A percentile compares a stretch with the other conserved stretches of the same genome.
These are phyloP conservation scores for Erysimum pusillum DNA, from an alignment of 441 rosid genomes.

Conservation along the genomic window DNA sequence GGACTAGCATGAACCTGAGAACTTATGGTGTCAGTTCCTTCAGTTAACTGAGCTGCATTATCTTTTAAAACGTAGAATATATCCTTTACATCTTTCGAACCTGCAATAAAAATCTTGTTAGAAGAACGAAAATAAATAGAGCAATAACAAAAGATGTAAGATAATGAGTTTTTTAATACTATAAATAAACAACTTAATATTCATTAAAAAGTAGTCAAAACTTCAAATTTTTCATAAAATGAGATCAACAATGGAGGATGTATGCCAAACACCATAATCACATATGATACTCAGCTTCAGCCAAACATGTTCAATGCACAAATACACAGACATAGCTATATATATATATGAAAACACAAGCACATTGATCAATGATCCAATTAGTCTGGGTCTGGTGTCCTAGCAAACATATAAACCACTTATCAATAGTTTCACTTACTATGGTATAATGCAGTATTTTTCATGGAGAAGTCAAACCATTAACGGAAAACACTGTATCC, in stretches of 20 bases:
- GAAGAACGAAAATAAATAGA: slow-evolving; percentile 26
- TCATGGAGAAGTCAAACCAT: neutral
- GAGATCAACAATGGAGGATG: neutral
- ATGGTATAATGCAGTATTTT: neutral
- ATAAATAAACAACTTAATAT: slow-evolving; percentile 14
- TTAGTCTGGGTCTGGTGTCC: slow-evolving; percentile 12
- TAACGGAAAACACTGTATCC: slow-evolving; percentile 24
- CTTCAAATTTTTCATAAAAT: neutral
- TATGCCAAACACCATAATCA: slow-evolving; percentile 27
- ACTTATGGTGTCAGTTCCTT: slow-evolving; percentile 61
- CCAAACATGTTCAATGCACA: slow-evolving; percentile 23
- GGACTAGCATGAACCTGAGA: slow-evolving; percentile 69
- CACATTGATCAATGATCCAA: slow-evolving; percentile 14
- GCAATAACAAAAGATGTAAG: neutral
- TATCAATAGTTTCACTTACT: slow-evolving; percentile 23
- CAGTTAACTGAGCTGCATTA: slow-evolving; percentile 67
- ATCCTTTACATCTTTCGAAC: slow-evolving; percentile 87
- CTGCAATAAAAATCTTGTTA: slow-evolving; percentile 54
- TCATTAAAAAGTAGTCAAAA: slow-evolving; percentile 13
- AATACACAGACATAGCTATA: slow-evolving; percentile 17
- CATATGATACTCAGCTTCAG: slow-evolving; percentile 22
- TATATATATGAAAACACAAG: slow-evolving; percentile 3
- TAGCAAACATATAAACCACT: slow-evolving; percentile 29
- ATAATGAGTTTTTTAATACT: neutral
- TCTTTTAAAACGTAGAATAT: slow-evolving; percentile 74